Evolutionary conservation across 352 stramenopile species (phyloP), one percentile per base, ranked within the genome.

Genomic region (Phytophthora podocarpi): DNA sequence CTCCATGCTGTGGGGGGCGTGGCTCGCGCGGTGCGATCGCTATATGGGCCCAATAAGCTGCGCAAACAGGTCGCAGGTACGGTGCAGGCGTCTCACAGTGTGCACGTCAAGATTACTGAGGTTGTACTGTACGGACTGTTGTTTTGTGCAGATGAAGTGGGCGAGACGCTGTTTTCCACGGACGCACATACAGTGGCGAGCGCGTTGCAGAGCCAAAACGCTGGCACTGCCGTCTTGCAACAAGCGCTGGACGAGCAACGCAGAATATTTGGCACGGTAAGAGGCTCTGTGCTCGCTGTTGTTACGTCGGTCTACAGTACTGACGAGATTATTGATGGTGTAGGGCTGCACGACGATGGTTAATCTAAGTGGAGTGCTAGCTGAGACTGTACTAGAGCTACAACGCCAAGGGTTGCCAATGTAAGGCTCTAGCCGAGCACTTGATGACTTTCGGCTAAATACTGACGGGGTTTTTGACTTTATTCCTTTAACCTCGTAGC

Each of bases 21-120:
- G 16, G 59, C 59, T 5, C 59, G 47, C 27, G 23, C 59, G 1
- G 65, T 73, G 4, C 59, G 59, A 31, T 69, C 65, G 20, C 48
- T 73, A 2, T 70, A 70, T 11, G 65, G 65, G 1, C 65, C 65
- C n/a, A 62, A 45, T 12, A 69, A 61, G 31, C 41, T 70, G 15
- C 65, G 65, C 12, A 73, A 73, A n/a, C 65, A 70, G 37, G 53
- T 73, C 15, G 61, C 40, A 36, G 58, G 52, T 61, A 53, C n/a
- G 8, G 21, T 28, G 10, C n/a, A n/a, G 24, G 24, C 31, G 23
- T 18, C 18, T 66, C 18, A 11, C 10, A 10, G 5, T 41, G 8
- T 40, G n/a, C 11, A 8, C 7, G 31, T 40, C 24, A 28, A 6
- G 46, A 35, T 24, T 35, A 32, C 24, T 28, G 12, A 54, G 20